These are phyloP conservation scores for Aspergillus egyptiacus DNA, from an alignment of 495 filamentous ascomycete species.

Conservation along the genomic window DNA sequence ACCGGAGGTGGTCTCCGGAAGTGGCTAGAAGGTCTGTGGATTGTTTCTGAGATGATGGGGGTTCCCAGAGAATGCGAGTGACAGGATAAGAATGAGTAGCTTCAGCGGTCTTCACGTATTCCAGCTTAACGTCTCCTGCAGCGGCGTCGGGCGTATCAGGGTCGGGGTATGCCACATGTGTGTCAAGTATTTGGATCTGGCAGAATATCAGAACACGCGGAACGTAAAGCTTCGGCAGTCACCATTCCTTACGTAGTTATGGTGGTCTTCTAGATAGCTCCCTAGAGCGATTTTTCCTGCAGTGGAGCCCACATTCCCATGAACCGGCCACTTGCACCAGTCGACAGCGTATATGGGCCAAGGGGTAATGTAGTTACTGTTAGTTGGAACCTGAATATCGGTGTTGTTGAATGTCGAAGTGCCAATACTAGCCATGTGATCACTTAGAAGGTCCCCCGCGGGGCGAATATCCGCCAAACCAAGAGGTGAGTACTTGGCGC, in stretches of 20 bases:
- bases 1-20: slow-evolving; percentile 88
- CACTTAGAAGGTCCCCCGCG: slow-evolving; percentile 65
- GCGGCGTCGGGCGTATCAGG: slow-evolving; percentile 57
- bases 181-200: slow-evolving; percentile 97
- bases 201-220: slow-evolving; percentile 13
- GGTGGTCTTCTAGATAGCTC: slow-evolving; percentile 94
- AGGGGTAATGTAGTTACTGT: slow-evolving; percentile 87
- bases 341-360: slow-evolving; percentile 96
- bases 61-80: slow-evolving; percentile 94
- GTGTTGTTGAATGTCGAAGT: slow-evolving; percentile 33
- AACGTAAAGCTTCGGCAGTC: background rate
- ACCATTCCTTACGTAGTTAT: slow-evolving; percentile 85
- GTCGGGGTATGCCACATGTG: slow-evolving; percentile 63
- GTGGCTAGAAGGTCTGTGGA: slow-evolving; percentile 95
- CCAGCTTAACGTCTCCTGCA: slow-evolving; percentile 69
- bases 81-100: slow-evolving; percentile 97
- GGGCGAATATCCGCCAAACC: slow-evolving; percentile 88
- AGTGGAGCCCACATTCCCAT: slow-evolving; percentile 57
- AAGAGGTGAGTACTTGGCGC: slow-evolving; percentile 75
- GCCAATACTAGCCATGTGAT: slow-evolving; percentile 46
- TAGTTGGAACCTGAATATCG: slow-evolving; percentile 51
- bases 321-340: slow-evolving; percentile 98
- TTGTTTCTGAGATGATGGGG: slow-evolving; percentile 92
- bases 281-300: slow-evolving; percentile 89
- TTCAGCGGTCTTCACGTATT: slow-evolving; percentile 93